Conservation (phyloP, 305 asterid genomes). For the Solanum hybrid region DNA sequence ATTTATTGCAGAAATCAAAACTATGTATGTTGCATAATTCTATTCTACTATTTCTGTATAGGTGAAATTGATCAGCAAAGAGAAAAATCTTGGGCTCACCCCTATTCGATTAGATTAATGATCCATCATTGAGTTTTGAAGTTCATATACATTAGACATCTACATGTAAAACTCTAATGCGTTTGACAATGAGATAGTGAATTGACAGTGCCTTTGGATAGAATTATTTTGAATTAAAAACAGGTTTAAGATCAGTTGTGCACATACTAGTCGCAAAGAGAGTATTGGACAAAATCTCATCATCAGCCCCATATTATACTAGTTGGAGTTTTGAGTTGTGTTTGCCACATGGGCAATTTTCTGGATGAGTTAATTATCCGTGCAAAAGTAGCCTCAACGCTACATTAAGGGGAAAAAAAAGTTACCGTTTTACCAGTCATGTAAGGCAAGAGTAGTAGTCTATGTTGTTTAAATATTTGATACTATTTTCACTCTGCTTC, state of each 20-base stretch:
- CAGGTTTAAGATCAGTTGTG: neutral
- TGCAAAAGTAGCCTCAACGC: neutral
- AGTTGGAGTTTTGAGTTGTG: neutral
- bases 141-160: neutral
- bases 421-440: neutral
- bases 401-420: neutral
- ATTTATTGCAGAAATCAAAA: neutral
- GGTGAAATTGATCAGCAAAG: neutral
- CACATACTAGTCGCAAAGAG: neutral
- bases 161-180: neutral
- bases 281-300: neutral
- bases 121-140: neutral
- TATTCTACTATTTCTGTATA: neutral
- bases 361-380: neutral
- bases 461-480: neutral
- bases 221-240: neutral
- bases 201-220: neutral
- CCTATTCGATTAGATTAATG: neutral
- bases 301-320: neutral
- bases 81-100: neutral
- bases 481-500: neutral
- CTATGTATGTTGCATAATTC: neutral
- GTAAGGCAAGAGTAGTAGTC: neutral
- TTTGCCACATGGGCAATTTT: neutral
- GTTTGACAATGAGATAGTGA: neutral